Evolutionary conservation across 768 basidiomycete species (phyloP).

Genomic region (Pisolithus microcarpus): DNA sequence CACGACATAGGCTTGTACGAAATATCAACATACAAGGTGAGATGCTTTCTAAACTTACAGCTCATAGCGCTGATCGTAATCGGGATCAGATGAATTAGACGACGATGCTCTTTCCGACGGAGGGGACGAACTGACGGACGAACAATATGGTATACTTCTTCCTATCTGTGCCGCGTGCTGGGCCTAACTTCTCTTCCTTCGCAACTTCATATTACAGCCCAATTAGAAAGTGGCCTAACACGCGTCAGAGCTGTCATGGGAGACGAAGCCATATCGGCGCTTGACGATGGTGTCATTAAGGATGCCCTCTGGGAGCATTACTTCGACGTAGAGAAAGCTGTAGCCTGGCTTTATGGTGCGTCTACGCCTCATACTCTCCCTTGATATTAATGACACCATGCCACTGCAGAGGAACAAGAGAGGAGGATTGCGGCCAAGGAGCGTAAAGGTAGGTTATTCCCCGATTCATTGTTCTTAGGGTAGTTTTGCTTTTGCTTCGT

Average conservation of each 20-base stretch:
- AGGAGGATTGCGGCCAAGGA: slow-evolving; percentile 56
- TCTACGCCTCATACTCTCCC: slow-evolving; percentile 3
- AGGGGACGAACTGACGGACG: slow-evolving; percentile 73
- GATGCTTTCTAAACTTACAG: not conserved
- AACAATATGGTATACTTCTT: slow-evolving; percentile 60
- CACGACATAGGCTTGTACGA: slow-evolving; percentile 83
- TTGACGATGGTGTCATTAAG: slow-evolving; percentile 69
- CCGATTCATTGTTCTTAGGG: slow-evolving; percentile 18
- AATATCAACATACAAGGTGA: slow-evolving; percentile 76
- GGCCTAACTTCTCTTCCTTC: slow-evolving; percentile 7
- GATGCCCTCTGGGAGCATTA: slow-evolving; percentile 82
- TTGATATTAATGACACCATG: not conserved
- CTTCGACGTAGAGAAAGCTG: slow-evolving; percentile 74
- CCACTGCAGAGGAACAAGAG: slow-evolving; percentile 56
- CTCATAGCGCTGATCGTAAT: slow-evolving; percentile 1
- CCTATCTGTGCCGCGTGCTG: not conserved
- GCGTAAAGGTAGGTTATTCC: slow-evolving; percentile 72
- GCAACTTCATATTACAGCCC: slow-evolving; percentile 31
- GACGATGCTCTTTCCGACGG: slow-evolving; percentile 75
- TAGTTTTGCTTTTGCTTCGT: slow-evolving; percentile 30
- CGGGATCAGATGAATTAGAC: slow-evolving; percentile 69
- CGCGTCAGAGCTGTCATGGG: slow-evolving; percentile 66
- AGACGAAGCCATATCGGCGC: slow-evolving; percentile 50
- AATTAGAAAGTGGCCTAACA: slow-evolving; percentile 66
- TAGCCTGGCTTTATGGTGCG: slow-evolving; percentile 71